Evolutionary conservation across 2,329 filamentous ascomycete genomes (phyloP).

Genomic region (Macrophomina pseudophaseolina): DNA sequence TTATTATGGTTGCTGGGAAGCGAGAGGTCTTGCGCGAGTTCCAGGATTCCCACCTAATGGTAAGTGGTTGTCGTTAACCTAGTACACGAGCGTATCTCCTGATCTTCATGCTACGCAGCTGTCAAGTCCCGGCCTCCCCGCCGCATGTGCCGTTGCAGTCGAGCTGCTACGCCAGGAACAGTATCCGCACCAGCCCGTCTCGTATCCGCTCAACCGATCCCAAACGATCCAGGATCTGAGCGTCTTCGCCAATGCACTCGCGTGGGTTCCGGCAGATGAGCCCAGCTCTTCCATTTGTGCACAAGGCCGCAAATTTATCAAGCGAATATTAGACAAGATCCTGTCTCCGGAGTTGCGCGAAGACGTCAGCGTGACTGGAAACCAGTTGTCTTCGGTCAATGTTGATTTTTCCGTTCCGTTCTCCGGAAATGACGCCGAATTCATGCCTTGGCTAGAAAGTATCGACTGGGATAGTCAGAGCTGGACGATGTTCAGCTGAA

Average conservation of each 20-base stretch:
- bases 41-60: slow-evolving; percentile 39
- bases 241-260: slow-evolving; percentile 45
- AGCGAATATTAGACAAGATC: slow-evolving; percentile 51
- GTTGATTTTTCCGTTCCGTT: slow-evolving; percentile 40
- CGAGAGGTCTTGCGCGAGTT: slow-evolving; percentile 50
- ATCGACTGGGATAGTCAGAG: slow-evolving; percentile 49
- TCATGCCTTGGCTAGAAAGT: slow-evolving; percentile 51
- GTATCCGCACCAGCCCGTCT: slow-evolving; percentile 27
- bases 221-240: slow-evolving; percentile 53
- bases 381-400: slow-evolving; percentile 33
- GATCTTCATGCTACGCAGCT: slow-evolving; percentile 44
- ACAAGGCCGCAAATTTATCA: slow-evolving; percentile 48
- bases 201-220: slow-evolving; percentile 44
- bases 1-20: slow-evolving; percentile 44
- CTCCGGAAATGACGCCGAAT: slow-evolving; percentile 48
- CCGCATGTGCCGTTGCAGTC: slow-evolving; percentile 49
- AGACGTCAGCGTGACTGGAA: slow-evolving; percentile 3
- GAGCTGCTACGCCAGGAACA: slow-evolving; percentile 51
- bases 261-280: slow-evolving; percentile 44
- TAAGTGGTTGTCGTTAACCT: slow-evolving; percentile 4
- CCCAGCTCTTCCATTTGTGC: slow-evolving; percentile 49
- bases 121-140: slow-evolving; percentile 43
- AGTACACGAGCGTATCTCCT: slow-evolving; percentile 5
- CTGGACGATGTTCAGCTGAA: slow-evolving; percentile 29
- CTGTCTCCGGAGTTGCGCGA: slow-evolving; percentile 35